phyloP scores from a whole-genome alignment of 2,329 filamentous ascomycete genomes.

The Neopestalotiopsis clavispora region DNA sequence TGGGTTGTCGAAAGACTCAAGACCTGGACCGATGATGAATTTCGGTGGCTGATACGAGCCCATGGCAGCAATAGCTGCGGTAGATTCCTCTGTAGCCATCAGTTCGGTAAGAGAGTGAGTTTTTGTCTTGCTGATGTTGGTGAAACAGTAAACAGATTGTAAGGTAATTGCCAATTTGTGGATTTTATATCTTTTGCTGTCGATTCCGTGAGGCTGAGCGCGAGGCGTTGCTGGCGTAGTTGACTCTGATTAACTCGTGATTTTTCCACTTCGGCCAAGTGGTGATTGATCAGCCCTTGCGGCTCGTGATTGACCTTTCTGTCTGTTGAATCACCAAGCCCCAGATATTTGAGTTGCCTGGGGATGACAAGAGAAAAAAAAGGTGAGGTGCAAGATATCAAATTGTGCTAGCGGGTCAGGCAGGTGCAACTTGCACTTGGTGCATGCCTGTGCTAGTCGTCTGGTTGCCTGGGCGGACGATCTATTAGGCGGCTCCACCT shows the following conservation, averaged over 20 bases:
- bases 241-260: neutral
- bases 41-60: conserved; percentile 16
- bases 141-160: neutral
- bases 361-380: neutral
- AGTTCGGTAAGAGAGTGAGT: neutral
- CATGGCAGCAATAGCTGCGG: neutral
- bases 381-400: neutral
- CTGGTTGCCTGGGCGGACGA: neutral
- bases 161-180: neutral
- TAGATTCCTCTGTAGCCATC: neutral
- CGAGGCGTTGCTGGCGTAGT: neutral
- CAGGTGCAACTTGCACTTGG: neutral
- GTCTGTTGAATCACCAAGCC: neutral
- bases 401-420: neutral
- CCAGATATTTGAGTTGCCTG: neutral
- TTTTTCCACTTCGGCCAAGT: neutral
- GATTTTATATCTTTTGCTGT: neutral
- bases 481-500: neutral
- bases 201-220: neutral
- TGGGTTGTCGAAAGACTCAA: conserved; percentile 28
- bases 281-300: neutral
- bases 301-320: neutral
- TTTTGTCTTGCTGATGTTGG: neutral
- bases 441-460: neutral
- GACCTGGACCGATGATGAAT: conserved; percentile 27